Percentiles rank a stretch among this genome's conserved stretches.
phyloP scores from a whole-genome alignment of 176 grass and related monocot species.

The Oryza punctata region DNA sequence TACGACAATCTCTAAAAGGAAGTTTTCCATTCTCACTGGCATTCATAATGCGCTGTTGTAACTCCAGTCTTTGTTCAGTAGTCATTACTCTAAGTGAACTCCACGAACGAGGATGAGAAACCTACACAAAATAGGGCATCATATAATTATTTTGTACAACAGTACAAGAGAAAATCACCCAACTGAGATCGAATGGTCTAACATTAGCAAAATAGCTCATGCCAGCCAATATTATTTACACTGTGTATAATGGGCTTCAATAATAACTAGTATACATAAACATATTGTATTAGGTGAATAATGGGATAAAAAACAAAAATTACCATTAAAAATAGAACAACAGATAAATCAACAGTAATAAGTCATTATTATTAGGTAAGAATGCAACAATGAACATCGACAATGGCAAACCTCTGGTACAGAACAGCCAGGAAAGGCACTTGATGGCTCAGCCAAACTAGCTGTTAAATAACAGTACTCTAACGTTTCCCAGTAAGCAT shows the following conservation, averaged over 20 bases:
- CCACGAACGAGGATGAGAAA: slow-evolving; percentile 78
- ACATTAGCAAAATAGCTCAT: not conserved
- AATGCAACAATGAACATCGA: slow-evolving; percentile 20
- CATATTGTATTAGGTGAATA: not conserved
- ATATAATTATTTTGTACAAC: slow-evolving; percentile 30
- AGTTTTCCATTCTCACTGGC: slow-evolving; percentile 65
- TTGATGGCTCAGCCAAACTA: slow-evolving; percentile 56
- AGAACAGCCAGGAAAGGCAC: slow-evolving; percentile 88
- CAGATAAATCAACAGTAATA: slow-evolving; percentile 3
- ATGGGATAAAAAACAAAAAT: slow-evolving; percentile 27
- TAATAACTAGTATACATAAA: not conserved
- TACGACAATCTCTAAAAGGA: slow-evolving; percentile 76
- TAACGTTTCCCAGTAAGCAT: slow-evolving; percentile 95
- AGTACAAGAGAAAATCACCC: slow-evolving; percentile 11
- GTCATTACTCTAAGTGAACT: slow-evolving; percentile 87
- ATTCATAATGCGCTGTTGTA: slow-evolving; percentile 61
- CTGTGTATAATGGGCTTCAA: not conserved
- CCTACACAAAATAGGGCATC: slow-evolving; percentile 44
- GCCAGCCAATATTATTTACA: slow-evolving; percentile 18
- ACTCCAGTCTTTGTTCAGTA: slow-evolving; percentile 72
- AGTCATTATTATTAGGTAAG: not conserved
- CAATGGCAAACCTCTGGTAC: slow-evolving; percentile 70
- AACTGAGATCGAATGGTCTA: not conserved
- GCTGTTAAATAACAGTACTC: slow-evolving; percentile 84
- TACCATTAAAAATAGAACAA: slow-evolving; percentile 11